A percentile compares a stretch with the other conserved stretches of the same genome.
Conservation (phyloP, 2,329 filamentous ascomycete genomes). For the Rhynchosporium graminicola region DNA sequence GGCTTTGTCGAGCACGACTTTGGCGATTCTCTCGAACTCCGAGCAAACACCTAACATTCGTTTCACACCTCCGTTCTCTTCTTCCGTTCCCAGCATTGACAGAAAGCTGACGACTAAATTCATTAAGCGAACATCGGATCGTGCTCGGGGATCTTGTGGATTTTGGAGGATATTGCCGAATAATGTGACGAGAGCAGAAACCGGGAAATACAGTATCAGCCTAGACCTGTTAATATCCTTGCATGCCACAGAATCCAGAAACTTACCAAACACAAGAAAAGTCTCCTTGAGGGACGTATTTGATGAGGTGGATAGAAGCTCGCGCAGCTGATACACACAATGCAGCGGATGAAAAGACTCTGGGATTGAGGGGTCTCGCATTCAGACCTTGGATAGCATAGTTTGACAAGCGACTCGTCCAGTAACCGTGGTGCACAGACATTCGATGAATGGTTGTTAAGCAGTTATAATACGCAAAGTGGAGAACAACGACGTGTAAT, state of each 20-base stretch:
- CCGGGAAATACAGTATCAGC: slow-evolving; percentile 95
- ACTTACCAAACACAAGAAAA: slow-evolving; percentile 91
- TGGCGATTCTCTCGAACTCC: slow-evolving; percentile 95
- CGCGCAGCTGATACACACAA: slow-evolving; percentile 90
- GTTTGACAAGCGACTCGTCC: slow-evolving; percentile 92
- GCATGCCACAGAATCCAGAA: background rate
- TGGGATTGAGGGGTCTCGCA: slow-evolving; percentile 83
- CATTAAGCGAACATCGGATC: slow-evolving; percentile 89
- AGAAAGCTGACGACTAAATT: slow-evolving; percentile 90
- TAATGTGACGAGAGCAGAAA: slow-evolving; percentile 89
- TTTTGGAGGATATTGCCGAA: slow-evolving; percentile 98
- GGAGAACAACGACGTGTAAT: slow-evolving; percentile 88
- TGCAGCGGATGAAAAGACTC: slow-evolving; percentile 91
- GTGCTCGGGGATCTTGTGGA: slow-evolving; percentile 82
- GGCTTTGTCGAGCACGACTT: slow-evolving; percentile 84
- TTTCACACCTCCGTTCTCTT: slow-evolving; percentile 85
- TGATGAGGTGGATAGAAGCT: slow-evolving; percentile 89
- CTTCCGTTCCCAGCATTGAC: slow-evolving; percentile 83
- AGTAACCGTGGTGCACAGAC: slow-evolving; percentile 97
- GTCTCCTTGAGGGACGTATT: slow-evolving; percentile 95
- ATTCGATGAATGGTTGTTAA: slow-evolving; percentile 97
- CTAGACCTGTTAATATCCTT: slow-evolving; percentile 45
- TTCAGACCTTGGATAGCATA: slow-evolving; percentile 95
- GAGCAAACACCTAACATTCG: slow-evolving; percentile 92
- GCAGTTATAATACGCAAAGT: slow-evolving; percentile 98